Conservation (phyloP, 2,329 filamentous ascomycete species). For the Emericellopsis atlantica region DNA sequence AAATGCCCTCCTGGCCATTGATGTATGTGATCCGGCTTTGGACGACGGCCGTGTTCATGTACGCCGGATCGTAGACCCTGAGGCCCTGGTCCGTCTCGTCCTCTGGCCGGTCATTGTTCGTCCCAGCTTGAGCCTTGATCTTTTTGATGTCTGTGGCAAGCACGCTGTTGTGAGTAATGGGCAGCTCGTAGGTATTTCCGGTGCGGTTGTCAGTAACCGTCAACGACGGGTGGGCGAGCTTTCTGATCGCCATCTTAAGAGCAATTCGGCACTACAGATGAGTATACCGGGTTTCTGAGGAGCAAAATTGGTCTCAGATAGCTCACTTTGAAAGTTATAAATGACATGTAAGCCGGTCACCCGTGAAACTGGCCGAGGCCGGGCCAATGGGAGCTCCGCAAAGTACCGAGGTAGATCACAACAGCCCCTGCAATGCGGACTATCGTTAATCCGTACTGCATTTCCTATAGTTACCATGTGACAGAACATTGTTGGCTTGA, state of each 20-base stretch:
- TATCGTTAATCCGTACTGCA: no score
- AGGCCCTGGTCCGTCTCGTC: constrained; percentile 35
- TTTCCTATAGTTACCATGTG: no score
- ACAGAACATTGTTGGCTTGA: no score
- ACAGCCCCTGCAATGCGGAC: no score
- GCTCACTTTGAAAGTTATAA: no score
- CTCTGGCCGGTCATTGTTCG: constrained; percentile 21
- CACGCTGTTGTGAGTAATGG: constrained; percentile 35
- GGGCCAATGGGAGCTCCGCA: no score
- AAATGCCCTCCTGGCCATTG: constrained; percentile 35
- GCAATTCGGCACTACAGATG: no score
- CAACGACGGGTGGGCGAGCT: constrained; percentile 15
- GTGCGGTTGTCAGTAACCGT: constrained; percentile 37
- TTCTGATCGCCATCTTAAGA: constrained; percentile 3
- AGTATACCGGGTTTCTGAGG: no score
- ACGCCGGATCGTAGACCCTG: constrained; percentile 36
- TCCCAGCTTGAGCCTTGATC: constrained; percentile 22
- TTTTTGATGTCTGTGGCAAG: constrained; percentile 37
- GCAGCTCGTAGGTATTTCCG: constrained; percentile 31
- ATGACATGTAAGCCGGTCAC: no score
- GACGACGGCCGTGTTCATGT: constrained; percentile 39
- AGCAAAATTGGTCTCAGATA: no score
- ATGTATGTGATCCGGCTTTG: constrained; percentile 38
- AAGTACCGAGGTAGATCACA: no score
- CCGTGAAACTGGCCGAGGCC: no score